Conservation (phyloP, 345 rosid genomes). For the Salix brachista region DNA sequence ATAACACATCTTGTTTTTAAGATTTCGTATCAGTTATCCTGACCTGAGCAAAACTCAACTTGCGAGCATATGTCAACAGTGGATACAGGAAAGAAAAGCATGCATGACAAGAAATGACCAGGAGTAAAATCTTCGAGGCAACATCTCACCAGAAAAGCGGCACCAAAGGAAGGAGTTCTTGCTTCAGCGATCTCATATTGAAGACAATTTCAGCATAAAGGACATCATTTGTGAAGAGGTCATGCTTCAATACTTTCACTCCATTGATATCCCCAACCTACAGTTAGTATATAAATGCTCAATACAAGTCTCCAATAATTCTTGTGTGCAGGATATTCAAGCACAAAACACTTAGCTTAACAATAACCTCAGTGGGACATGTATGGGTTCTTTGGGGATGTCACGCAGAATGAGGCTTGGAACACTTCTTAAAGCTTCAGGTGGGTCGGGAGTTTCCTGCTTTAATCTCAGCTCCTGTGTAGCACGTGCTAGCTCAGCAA, state of each 20-base stretch:
- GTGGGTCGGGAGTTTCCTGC: constrained; percentile 97
- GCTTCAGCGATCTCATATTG: constrained; percentile 75
- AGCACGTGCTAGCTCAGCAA: constrained; percentile 83
- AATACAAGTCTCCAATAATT: neutral
- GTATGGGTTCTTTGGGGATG: constrained; percentile 83
- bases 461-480: constrained; percentile 77
- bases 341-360: constrained; percentile 11
- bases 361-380: constrained; percentile 71
- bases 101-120: constrained; percentile 7
- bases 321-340: constrained; percentile 3
- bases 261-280: constrained; percentile 85
- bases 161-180: constrained; percentile 80
- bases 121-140: constrained; percentile 8
- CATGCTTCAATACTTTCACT: constrained; percentile 82
- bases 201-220: constrained; percentile 85
- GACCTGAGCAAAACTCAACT: neutral
- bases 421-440: constrained; percentile 77
- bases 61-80: neutral
- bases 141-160: constrained; percentile 87
- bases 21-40: neutral
- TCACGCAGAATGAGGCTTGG: constrained; percentile 72
- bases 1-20: neutral
- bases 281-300: constrained; percentile 8
- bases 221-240: constrained; percentile 93
- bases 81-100: neutral